Conservation (phyloP, 441 rosid genomes). For the Cnidoscolus chayamansa region DNA sequence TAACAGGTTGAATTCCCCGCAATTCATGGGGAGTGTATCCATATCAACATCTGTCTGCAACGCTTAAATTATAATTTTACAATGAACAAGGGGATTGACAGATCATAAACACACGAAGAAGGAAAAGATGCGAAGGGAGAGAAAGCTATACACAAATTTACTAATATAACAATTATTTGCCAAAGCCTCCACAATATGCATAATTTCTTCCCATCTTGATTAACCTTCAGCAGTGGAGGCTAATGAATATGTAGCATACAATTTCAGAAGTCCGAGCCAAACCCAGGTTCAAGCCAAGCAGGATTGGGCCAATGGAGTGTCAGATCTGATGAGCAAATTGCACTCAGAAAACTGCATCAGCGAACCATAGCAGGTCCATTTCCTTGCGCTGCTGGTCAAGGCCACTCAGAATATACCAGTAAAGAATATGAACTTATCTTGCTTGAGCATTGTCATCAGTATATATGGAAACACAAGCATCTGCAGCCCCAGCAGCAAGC, state of each 20-base stretch:
- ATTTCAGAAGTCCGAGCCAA: constrained; percentile 23
- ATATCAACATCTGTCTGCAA: constrained; percentile 24
- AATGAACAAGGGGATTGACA: constrained; percentile 27
- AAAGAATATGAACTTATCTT: constrained; percentile 30
- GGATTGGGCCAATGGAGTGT: constrained; percentile 14
- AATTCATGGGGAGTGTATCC: constrained; percentile 17
- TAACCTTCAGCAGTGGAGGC: constrained; percentile 43
- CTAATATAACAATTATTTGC: constrained; percentile 51
- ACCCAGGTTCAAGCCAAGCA: constrained; percentile 20
- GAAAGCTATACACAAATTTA: constrained; percentile 53
- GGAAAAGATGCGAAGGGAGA: constrained; percentile 1
- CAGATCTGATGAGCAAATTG: constrained; percentile 12
- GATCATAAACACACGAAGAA: constrained; percentile 30
- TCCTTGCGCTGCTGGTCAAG: constrained; percentile 11
- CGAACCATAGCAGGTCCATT: constrained; percentile 9
- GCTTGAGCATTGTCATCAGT: constrained; percentile 57
- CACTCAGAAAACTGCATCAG: not conserved
- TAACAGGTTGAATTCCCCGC: constrained; percentile 17
- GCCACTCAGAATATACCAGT: not conserved
- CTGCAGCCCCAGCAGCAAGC: constrained; percentile 93
- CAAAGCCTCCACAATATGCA: constrained; percentile 43
- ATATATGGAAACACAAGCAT: constrained; percentile 72
- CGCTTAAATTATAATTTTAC: constrained; percentile 37
- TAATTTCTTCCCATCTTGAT: constrained; percentile 27
- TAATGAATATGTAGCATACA: constrained; percentile 52